Evolutionary conservation across 2,329 filamentous ascomycete genomes (phyloP).

Genomic region (Pseudopithomyces chartarum): DNA sequence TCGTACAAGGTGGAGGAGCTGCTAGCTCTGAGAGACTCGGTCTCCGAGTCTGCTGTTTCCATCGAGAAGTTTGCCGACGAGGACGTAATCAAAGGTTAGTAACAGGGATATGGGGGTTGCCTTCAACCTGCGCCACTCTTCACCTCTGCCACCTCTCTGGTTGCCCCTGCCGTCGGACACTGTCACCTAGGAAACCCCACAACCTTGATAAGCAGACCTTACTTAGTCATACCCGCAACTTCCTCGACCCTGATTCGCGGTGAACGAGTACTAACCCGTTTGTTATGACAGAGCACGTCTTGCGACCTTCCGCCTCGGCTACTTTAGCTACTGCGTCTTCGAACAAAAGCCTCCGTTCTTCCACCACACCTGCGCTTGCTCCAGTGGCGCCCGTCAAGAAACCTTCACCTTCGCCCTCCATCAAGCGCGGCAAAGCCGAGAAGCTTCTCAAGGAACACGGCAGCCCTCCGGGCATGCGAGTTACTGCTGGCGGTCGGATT

Average conservation of each 20-base stretch:
- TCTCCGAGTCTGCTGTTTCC: conserved; percentile 49
- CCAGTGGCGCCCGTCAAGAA: conserved; percentile 35
- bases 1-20: conserved; percentile 50
- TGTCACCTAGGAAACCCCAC: conserved; percentile 2
- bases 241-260: neutral
- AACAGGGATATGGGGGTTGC: neutral
- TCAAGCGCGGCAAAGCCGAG: conserved; percentile 57
- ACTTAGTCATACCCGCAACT: neutral
- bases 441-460: conserved; percentile 57
- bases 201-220: neutral
- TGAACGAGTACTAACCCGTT: conserved; percentile 10
- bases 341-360: conserved; percentile 31
- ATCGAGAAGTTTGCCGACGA: conserved; percentile 49
- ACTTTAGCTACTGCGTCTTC: conserved; percentile 30
- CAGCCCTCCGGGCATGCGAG: conserved; percentile 56
- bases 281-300: conserved; percentile 43
- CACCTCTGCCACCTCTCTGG: neutral
- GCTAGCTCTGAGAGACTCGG: conserved; percentile 47
- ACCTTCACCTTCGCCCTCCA: conserved; percentile 55
- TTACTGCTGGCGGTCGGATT: conserved; percentile 58
- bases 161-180: neutral
- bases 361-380: conserved; percentile 20
- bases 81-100: conserved; percentile 50
- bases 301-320: conserved; percentile 47
- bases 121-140: neutral